phyloP scores from a whole-genome alignment of 495 filamentous ascomycete species.

The Lasiosphaeria miniovina region DNA sequence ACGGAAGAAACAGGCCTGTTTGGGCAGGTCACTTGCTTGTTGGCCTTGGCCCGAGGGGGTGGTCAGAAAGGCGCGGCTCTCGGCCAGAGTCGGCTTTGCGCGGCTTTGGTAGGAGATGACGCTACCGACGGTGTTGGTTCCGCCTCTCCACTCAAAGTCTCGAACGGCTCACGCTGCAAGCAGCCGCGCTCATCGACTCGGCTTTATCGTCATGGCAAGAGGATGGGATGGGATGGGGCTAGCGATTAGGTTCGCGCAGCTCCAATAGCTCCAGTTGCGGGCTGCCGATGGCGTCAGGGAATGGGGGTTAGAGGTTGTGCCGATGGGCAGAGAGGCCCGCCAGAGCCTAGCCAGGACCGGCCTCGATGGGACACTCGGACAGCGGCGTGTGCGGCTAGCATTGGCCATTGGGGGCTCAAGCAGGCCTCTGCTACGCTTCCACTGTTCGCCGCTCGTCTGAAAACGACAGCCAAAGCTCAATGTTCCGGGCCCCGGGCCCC shows the following conservation, averaged over 20 bases:
- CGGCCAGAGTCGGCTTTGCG: constrained; percentile 31
- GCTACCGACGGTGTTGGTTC: constrained; percentile 24
- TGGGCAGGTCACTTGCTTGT: background rate
- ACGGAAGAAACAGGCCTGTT: background rate
- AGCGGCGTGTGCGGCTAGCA: no score
- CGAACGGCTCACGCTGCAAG: constrained; percentile 6
- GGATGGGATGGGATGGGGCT: constrained; percentile 1
- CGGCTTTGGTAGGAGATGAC: constrained; percentile 26
- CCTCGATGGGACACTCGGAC: no score
- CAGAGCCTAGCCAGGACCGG: no score
- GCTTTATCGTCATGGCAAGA: constrained; percentile 19
- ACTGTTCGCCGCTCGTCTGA: background rate
- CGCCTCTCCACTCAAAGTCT: constrained; percentile 22
- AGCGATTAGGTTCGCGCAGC: constrained; percentile 14
- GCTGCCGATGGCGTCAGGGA: background rate
- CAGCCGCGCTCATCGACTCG: constrained; percentile 14
- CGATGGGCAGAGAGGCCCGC: no score
- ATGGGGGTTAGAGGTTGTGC: no score
- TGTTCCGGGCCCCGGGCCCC: background rate
- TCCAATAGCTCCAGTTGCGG: background rate
- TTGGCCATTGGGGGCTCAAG: no score
- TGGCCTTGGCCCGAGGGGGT: constrained; percentile 4
- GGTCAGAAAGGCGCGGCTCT: constrained; percentile 11
- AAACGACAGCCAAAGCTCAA: no score
- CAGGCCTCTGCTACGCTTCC: background rate